Conservation (phyloP, 768 basidiomycete species). For the Termitomyces sp. region DNA sequence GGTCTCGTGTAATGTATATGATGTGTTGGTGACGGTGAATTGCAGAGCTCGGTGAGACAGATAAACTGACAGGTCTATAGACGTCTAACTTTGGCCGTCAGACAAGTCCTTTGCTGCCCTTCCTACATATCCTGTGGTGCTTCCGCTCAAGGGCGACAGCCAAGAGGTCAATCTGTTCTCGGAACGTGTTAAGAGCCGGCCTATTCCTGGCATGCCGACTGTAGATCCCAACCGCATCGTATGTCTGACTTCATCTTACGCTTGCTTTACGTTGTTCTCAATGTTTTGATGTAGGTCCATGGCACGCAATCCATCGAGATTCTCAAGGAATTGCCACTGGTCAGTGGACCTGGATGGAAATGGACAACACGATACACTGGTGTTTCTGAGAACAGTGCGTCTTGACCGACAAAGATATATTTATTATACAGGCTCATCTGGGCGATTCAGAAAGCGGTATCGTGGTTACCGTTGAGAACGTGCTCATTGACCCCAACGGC, state of each 20-base stretch:
- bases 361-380: conserved; percentile 62
- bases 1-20: neutral
- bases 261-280: neutral
- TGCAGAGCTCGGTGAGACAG: conserved; percentile 51
- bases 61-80: neutral
- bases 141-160: conserved; percentile 65
- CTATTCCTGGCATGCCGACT: conserved; percentile 65
- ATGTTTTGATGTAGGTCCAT: conserved; percentile 54
- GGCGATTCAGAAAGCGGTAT: conserved; percentile 62
- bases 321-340: conserved; percentile 70
- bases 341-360: conserved; percentile 79
- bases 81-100: neutral
- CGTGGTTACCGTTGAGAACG: conserved; percentile 60
- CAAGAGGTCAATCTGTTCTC: conserved; percentile 71
- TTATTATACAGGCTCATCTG: neutral
- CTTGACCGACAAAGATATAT: neutral
- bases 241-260: conserved; percentile 18
- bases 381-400: conserved; percentile 79
- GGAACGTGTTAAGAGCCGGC: conserved; percentile 37
- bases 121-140: conserved; percentile 84
- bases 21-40: neutral
- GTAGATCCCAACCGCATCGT: conserved; percentile 71
- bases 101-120: conserved; percentile 71
- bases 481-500: conserved; percentile 60
- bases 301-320: conserved; percentile 78